Conservation (phyloP, 176 grass and related monocot genomes). For the Leersia perrieri region DNA sequence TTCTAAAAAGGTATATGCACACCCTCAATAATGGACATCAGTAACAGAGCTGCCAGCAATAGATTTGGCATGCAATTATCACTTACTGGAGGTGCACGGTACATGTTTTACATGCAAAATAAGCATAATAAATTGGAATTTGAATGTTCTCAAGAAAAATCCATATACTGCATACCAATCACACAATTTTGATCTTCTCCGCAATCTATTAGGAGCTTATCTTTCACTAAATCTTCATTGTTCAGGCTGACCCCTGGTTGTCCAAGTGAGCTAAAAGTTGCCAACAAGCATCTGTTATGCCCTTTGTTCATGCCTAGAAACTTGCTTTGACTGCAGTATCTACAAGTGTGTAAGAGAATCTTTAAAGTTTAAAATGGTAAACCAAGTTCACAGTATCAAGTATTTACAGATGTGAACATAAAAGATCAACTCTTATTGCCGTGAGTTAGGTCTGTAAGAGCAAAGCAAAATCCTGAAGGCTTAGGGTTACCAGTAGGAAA, state of each 20-base stretch:
- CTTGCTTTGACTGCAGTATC: slow-evolving; percentile 25
- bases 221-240: slow-evolving; percentile 32
- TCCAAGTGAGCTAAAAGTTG: slow-evolving; percentile 49
- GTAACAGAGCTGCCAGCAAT: not conserved
- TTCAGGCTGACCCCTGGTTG: slow-evolving; percentile 36
- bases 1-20: not conserved
- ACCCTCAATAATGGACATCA: not conserved
- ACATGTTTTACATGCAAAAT: not conserved
- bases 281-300: slow-evolving; percentile 21
- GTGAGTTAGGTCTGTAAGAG: not conserved
- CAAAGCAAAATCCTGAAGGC: not conserved
- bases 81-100: not conserved
- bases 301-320: slow-evolving; percentile 33
- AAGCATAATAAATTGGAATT: not conserved
- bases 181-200: slow-evolving; percentile 84
- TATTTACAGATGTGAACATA: not conserved
- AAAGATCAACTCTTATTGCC: not conserved
- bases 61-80: slow-evolving; percentile 3
- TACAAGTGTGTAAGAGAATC: not conserved
- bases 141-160: slow-evolving; percentile 6
- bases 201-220: slow-evolving; percentile 69
- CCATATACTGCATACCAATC: slow-evolving; percentile 52
- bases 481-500: not conserved
- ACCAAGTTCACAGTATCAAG: not conserved
- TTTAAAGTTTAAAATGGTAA: slow-evolving; percentile 1